These are phyloP conservation scores for Coemansia sp. DNA, from an alignment of 192 early-diverging fungal genomes.

Conservation along the genomic window DNA sequence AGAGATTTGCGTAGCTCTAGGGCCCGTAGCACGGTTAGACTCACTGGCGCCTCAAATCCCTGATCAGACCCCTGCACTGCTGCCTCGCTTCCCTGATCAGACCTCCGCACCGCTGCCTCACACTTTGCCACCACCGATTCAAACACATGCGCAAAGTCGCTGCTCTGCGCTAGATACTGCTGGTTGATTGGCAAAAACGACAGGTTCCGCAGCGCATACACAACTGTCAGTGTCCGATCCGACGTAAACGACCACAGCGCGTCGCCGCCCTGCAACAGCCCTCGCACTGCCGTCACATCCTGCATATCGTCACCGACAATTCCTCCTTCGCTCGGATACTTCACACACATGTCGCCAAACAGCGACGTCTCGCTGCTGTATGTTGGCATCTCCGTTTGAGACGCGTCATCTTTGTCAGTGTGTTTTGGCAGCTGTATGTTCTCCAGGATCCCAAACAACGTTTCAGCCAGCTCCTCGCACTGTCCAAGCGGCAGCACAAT, in stretches of 20 bases:
- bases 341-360: slow-evolving; percentile 21
- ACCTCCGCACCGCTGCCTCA: slow-evolving; percentile 13
- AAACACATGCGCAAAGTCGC: slow-evolving; percentile 38
- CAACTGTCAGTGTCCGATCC: slow-evolving; percentile 44
- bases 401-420: background rate
- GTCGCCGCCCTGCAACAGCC: slow-evolving; percentile 37
- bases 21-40: slow-evolving; percentile 35
- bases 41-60: background rate
- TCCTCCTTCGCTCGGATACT: slow-evolving; percentile 24
- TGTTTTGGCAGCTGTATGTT: slow-evolving; percentile 19
- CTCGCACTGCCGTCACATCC: slow-evolving; percentile 36
- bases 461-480: slow-evolving; percentile 70
- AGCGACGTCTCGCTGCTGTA: slow-evolving; percentile 35
- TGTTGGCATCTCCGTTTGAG: background rate
- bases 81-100: background rate
- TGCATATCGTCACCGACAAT: slow-evolving; percentile 46
- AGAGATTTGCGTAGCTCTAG: slow-evolving; percentile 46
- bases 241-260: slow-evolving; percentile 52
- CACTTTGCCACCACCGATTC: slow-evolving; percentile 19
- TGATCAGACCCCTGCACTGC: slow-evolving; percentile 3
- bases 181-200: slow-evolving; percentile 50
- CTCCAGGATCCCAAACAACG: slow-evolving; percentile 62
- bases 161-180: slow-evolving; percentile 31
- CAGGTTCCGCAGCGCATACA: slow-evolving; percentile 46
- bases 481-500: slow-evolving; percentile 55